A percentile compares a stretch with the other conserved stretches of the same genome.
phyloP scores from a whole-genome alignment of 2,329 filamentous ascomycete genomes.

The Orbilia oligospora region DNA sequence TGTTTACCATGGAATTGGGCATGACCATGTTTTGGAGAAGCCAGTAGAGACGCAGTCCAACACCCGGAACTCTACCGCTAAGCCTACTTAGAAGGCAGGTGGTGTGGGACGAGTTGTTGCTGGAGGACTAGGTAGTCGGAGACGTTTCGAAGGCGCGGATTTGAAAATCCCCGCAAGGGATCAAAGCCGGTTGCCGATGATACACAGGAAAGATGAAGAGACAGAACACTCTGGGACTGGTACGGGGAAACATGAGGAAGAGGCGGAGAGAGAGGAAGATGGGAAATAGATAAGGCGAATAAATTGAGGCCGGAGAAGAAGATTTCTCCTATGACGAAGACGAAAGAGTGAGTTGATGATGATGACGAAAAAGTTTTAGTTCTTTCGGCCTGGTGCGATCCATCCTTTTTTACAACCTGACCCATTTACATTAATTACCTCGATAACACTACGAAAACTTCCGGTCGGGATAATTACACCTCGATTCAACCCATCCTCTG shows the following conservation, averaged over 20 bases:
- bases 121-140: neutral
- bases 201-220: neutral
- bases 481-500: slow-evolving; percentile 39
- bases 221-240: neutral
- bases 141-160: slow-evolving; percentile 8
- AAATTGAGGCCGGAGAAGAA: slow-evolving; percentile 10
- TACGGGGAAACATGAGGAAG: neutral
- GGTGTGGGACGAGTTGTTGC: neutral
- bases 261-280: neutral
- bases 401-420: slow-evolving; percentile 41
- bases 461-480: slow-evolving; percentile 26
- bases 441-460: neutral
- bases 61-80: slow-evolving; percentile 89
- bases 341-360: slow-evolving; percentile 5
- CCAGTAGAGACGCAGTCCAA: slow-evolving; percentile 88
- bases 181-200: neutral
- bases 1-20: slow-evolving; percentile 80
- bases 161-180: slow-evolving; percentile 12
- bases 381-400: slow-evolving; percentile 58
- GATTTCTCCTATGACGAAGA: slow-evolving; percentile 22
- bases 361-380: slow-evolving; percentile 2
- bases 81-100: slow-evolving; percentile 56
- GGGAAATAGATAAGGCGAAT: neutral
- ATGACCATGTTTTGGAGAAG: slow-evolving; percentile 88
- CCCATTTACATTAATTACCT: slow-evolving; percentile 38